Evolutionary conservation across 768 basidiomycete species (phyloP), one percentile per base, ranked within the genome.

Genomic region (Naganishia onofrii): DNA sequence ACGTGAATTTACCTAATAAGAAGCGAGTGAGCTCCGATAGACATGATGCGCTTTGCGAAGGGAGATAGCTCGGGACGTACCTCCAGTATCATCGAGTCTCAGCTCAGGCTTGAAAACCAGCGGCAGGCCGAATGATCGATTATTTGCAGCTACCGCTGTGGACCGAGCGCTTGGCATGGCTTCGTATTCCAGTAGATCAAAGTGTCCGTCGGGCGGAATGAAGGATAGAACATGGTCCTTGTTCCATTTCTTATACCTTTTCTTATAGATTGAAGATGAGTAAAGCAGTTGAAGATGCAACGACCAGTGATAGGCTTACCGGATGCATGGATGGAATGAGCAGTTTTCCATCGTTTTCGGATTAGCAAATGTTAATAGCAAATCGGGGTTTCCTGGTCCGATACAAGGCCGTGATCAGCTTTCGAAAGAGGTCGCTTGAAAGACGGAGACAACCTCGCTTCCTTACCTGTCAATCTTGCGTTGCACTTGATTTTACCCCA

Each of bases 121-220:
- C 36, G 73, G 78, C 56, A 73, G 17, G 26, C 44, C 56, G 42
- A 65, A 64, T 28, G 60, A 36, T 52, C 52, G 64, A 7, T 34
- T 34, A 9, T 17, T 23, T 13, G 57, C 32, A 31, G 26, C 31
- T 81, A 69, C 21, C 80, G 75, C 44, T 79, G 73, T 66, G 80
- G 82, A 13, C 85, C 82, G 12, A 83, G 79, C 77, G 88, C 89
- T 31, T 89, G 89, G 38, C 23, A 63, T 26, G 23, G 60, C 60
- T 44, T 63, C 60, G 77, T 96, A 97, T 73, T 93, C 90, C 76
- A 89, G 86, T 23, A 96, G 84, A 9, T 85, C 85, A 81, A 96
- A 97, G 64, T 86, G 86, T 3, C 94, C 93, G 75, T 97, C 94
- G 5, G 94, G 94, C 7, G 94, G 94, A 26, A 97, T 87, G 78